Evolutionary conservation across 345 rosid species (phyloP).

Genomic region (Camelina laxa): DNA sequence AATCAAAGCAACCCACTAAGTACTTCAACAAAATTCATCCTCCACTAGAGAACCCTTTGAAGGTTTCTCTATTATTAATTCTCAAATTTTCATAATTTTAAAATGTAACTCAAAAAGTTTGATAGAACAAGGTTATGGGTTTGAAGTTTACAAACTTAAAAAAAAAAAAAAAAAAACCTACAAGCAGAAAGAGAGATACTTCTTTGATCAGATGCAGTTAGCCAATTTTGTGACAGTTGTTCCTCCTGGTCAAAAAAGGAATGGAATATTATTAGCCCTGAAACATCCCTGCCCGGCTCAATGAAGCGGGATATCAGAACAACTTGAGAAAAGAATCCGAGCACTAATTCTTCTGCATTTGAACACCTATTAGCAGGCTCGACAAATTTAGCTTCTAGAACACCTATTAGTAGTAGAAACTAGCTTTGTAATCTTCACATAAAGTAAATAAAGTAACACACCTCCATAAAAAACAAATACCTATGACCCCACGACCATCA

Average conservation of each 20-base stretch:
- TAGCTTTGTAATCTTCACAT: constrained; percentile 25
- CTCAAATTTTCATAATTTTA: too few species aligned
- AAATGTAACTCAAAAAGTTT: too few species aligned
- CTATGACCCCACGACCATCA: constrained; percentile 96
- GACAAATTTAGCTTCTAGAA: constrained; percentile 90
- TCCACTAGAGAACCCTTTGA: too few species aligned
- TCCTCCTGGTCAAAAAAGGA: constrained; percentile 50
- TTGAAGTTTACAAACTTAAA: too few species aligned
- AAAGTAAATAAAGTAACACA: constrained; percentile 5
- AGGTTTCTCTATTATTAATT: too few species aligned
- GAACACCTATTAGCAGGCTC: constrained; percentile 97
- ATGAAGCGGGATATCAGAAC: not conserved
- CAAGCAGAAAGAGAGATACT: too few species aligned
- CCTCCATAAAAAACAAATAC: constrained; percentile 44
- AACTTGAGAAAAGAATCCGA: constrained; percentile 39
- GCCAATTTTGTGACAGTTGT: constrained; percentile 78
- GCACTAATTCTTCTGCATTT: constrained; percentile 91
- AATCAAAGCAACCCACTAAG: too few species aligned
- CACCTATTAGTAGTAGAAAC: constrained; percentile 57
- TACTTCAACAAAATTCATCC: too few species aligned
- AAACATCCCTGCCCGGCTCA: constrained; percentile 19
- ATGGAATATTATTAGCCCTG: constrained; percentile 29
- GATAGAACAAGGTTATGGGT: too few species aligned
- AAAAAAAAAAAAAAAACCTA: too few species aligned
- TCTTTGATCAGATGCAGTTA: too few species aligned